These are phyloP conservation scores for Colletotrichum tropicicola DNA, from an alignment of 2,329 filamentous ascomycete species.

Conservation along the genomic window DNA sequence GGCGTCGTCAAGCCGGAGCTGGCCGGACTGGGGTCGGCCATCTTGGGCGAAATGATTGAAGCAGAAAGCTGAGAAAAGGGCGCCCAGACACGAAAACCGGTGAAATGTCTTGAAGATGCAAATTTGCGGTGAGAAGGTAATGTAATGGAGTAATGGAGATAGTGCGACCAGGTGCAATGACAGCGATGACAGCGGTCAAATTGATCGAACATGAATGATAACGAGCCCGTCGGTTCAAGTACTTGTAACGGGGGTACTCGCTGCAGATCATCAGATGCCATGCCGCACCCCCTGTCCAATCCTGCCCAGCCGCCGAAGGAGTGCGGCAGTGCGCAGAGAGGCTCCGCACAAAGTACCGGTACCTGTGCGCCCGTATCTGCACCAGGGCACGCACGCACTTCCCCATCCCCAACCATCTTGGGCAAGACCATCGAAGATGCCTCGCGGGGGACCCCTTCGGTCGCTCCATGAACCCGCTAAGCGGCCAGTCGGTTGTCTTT, in stretches of 20 bases:
- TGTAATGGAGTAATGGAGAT: not conserved
- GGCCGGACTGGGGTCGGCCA: conserved; percentile 12
- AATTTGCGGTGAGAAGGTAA: not conserved
- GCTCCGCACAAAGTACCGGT: conserved; percentile 23
- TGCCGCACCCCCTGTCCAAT: not conserved
- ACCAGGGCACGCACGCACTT: not conserved
- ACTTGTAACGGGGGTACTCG: not conserved
- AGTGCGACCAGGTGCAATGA: not conserved
- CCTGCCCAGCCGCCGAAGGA: not conserved
- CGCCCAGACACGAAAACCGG: too few relatives aligned
- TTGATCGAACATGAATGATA: not conserved
- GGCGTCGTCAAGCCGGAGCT: conserved; percentile 15
- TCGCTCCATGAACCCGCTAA: not conserved
- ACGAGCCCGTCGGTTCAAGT: not conserved
- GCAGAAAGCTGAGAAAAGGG: not conserved
- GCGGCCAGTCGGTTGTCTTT: not conserved
- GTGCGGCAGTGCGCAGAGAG: conserved; percentile 1
- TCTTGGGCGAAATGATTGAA: not conserved
- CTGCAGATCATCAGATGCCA: not conserved
- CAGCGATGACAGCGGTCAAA: not conserved
- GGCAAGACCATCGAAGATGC: conserved; percentile 16
- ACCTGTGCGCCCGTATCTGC: conserved; percentile 7
- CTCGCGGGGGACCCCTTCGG: too few relatives aligned
- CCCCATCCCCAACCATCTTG: not conserved
- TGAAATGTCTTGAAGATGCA: not conserved